Conservation (phyloP, 768 basidiomycete species). For the Kwoniella sp. region DNA sequence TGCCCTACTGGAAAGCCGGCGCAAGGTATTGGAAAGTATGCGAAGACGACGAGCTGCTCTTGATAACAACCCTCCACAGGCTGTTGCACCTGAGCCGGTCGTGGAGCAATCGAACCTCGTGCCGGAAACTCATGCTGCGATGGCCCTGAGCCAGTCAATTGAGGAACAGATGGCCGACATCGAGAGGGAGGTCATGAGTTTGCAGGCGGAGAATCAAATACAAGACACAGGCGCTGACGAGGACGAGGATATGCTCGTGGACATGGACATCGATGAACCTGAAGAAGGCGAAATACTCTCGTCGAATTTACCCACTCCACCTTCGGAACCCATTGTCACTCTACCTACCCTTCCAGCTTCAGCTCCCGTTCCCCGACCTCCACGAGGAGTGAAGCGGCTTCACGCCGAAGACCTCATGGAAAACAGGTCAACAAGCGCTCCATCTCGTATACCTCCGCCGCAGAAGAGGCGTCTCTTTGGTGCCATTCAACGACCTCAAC, state of each 20-base stretch:
- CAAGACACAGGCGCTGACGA: slow-evolving; percentile 1
- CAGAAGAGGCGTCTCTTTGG: slow-evolving; percentile 30
- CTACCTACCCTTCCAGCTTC: slow-evolving; percentile 5
- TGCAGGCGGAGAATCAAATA: slow-evolving; percentile 1
- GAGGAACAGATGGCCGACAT: slow-evolving; percentile 43
- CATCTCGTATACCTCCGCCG: slow-evolving; percentile 20
- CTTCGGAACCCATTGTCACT: slow-evolving; percentile 1
- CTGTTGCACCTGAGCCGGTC: background rate
- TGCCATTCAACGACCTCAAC: slow-evolving; percentile 28
- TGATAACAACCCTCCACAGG: slow-evolving; percentile 1
- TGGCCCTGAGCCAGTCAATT: slow-evolving; percentile 25
- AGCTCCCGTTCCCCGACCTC: slow-evolving; percentile 9
- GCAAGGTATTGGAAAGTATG: slow-evolving; percentile 46
- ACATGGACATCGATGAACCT: slow-evolving; percentile 34
- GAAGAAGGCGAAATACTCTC: slow-evolving; percentile 46
- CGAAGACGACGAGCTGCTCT: slow-evolving; percentile 20
- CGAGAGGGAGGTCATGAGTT: slow-evolving; percentile 38
- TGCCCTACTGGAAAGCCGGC: slow-evolving; percentile 33
- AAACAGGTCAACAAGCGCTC: slow-evolving; percentile 27
- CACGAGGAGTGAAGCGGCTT: slow-evolving; percentile 35
- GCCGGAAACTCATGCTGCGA: background rate
- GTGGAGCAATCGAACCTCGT: background rate
- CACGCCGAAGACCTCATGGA: slow-evolving; percentile 46
- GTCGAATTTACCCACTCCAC: slow-evolving; percentile 6
- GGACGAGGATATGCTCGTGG: slow-evolving; percentile 12